Percentiles rank a stretch among this genome's conserved stretches.
Conservation (phyloP, 495 filamentous ascomycete species). For the Aspergillus homomorphus region DNA sequence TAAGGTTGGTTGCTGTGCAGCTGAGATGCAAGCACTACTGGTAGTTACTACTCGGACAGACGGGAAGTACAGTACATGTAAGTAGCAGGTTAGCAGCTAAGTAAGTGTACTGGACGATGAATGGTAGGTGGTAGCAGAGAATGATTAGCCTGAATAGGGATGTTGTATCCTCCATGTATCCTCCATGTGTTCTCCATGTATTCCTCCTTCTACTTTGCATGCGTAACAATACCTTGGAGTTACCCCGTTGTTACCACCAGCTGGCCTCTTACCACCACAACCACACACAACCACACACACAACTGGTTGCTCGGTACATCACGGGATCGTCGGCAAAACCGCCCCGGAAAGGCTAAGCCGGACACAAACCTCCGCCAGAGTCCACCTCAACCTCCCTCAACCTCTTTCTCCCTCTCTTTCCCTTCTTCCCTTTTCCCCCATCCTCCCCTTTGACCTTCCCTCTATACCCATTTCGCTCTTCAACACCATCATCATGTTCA, state of each 20-base stretch:
- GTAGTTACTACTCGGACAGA: neutral
- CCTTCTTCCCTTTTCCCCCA: constrained; percentile 38
- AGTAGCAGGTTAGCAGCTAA: too few species aligned
- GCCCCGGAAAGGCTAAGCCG: constrained; percentile 47
- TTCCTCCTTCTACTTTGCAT: neutral
- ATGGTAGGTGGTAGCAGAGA: neutral
- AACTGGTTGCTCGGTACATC: constrained; percentile 46
- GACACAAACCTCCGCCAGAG: constrained; percentile 28
- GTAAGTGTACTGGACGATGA: neutral
- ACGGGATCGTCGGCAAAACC: constrained; percentile 52
- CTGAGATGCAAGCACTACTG: too few species aligned
- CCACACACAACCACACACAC: neutral
- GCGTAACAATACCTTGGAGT: neutral
- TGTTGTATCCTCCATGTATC: too few species aligned
- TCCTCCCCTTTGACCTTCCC: constrained; percentile 30
- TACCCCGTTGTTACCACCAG: too few species aligned
- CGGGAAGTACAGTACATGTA: too few species aligned
- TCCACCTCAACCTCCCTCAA: constrained; percentile 39
- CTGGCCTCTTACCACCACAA: neutral
- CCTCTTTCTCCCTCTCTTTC: constrained; percentile 43
- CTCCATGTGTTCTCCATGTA: too few species aligned
- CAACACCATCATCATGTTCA: constrained; percentile 73
- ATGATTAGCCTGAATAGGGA: neutral
- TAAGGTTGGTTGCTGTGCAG: constrained; percentile 1
- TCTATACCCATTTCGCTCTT: constrained; percentile 44